Evolutionary conservation across 768 basidiomycete species (phyloP).

Genomic region (Porpolomopsis calyptriformis): DNA sequence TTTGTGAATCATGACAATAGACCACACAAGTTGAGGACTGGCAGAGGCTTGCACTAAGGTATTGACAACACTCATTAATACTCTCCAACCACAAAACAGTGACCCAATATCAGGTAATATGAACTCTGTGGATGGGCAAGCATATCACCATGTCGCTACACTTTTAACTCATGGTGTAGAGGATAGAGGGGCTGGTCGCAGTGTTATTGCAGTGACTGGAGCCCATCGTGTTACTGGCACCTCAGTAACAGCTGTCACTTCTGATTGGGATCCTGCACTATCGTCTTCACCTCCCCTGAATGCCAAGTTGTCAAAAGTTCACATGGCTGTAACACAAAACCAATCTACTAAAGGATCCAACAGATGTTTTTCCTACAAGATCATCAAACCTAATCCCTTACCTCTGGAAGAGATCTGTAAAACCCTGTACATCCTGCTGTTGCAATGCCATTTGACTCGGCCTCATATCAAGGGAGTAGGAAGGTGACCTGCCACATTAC

Average conservation of each 20-base stretch:
- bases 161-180: neutral
- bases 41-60: neutral
- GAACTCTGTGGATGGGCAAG: neutral
- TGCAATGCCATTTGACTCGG: neutral
- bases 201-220: neutral
- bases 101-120: neutral
- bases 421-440: slow-evolving; percentile 1
- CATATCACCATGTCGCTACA: neutral
- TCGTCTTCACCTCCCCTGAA: neutral
- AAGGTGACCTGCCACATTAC: neutral
- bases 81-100: neutral
- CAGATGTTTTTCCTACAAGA: neutral
- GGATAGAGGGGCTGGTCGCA: neutral
- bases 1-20: too few relatives aligned
- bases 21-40: too few relatives aligned
- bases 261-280: neutral
- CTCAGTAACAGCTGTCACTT: neutral
- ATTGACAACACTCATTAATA: neutral
- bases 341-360: neutral
- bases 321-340: neutral
- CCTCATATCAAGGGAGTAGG: neutral
- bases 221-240: neutral
- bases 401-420: neutral
- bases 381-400: neutral
- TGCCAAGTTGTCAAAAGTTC: neutral